phyloP scores from a whole-genome alignment of 352 stramenopile species.

The Phytophthora sojae region DNA sequence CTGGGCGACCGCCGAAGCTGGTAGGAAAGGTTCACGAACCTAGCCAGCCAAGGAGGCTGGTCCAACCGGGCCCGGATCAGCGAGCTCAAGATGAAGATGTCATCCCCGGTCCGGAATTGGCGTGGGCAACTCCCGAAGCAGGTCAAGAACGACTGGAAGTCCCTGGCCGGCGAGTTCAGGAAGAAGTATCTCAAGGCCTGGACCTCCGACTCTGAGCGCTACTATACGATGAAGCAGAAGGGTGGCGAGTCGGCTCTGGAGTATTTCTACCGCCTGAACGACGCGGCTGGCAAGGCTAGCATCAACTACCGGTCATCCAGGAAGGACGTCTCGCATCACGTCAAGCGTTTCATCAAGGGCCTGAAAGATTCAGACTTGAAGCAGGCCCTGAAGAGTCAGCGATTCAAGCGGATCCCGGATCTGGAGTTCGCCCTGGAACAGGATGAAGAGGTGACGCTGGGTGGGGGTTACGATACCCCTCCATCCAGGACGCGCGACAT shows the following conservation, averaged over 20 bases:
- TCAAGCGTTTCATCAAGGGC: not conserved
- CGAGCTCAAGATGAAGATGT: too few relatives aligned
- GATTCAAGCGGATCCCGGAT: not conserved
- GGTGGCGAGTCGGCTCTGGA: not conserved
- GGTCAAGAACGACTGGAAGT: too few relatives aligned
- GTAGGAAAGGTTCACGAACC: too few relatives aligned
- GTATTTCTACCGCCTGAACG: conserved; percentile 1
- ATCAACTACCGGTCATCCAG: not conserved
- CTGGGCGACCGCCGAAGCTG: too few relatives aligned
- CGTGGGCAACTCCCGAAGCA: too few relatives aligned
- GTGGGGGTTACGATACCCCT: not conserved
- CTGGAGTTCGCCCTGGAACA: not conserved
- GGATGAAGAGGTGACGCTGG: not conserved
- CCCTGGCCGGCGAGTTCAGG: too few relatives aligned
- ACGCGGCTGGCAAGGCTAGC: not conserved
- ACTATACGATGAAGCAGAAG: not conserved
- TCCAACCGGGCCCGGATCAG: too few relatives aligned
- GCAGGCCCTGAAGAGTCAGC: not conserved
- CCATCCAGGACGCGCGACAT: not conserved
- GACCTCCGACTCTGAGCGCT: not conserved
- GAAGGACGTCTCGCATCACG: not conserved
- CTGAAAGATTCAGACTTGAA: not conserved
- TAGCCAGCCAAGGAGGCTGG: too few relatives aligned
- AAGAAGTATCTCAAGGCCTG: conserved; percentile 1
- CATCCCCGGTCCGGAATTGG: too few relatives aligned